A percentile compares a stretch with the other conserved stretches of the same genome.
These are phyloP conservation scores for Liquidambar formosana DNA, from an alignment of 164 flowering plant species.

Conservation along the genomic window DNA sequence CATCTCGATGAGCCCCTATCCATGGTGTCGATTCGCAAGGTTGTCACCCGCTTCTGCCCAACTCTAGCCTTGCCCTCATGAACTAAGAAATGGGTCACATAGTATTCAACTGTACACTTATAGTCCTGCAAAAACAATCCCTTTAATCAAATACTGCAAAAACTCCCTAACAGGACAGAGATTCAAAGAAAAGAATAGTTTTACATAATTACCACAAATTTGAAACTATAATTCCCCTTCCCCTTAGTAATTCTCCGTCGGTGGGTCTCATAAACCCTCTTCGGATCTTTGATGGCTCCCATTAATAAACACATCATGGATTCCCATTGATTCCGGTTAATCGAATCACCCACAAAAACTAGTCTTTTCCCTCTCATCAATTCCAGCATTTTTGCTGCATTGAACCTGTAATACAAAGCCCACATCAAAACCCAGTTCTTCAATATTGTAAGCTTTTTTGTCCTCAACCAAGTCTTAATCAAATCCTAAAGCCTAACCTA, in stretches of 20 bases:
- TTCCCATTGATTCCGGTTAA: conserved; percentile 98
- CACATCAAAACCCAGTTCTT: not conserved
- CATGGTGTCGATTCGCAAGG: conserved; percentile 74
- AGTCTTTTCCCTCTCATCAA: conserved; percentile 85
- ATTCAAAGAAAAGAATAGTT: not conserved
- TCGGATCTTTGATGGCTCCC: conserved; percentile 77
- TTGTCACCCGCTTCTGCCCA: conserved; percentile 62
- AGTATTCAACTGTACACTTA: conserved; percentile 83
- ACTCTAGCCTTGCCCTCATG: conserved; percentile 85
- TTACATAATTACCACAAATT: conserved; percentile 66
- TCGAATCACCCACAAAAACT: conserved; percentile 94
- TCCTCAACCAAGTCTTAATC: not conserved
- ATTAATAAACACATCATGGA: conserved; percentile 90
- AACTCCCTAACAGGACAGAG: not conserved
- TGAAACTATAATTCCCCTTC: conserved; percentile 83
- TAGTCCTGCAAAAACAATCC: conserved; percentile 64
- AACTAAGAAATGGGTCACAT: conserved; percentile 84
- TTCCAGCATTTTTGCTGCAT: conserved; percentile 76
- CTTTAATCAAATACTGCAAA: conserved; percentile 11
- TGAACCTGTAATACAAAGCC: conserved; percentile 51
- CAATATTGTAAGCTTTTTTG: not conserved
- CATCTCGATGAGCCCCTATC: conserved; percentile 84
- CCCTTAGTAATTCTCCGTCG: conserved; percentile 78
- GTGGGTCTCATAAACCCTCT: conserved; percentile 72
- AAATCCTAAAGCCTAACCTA: not conserved